Percentiles rank a stretch among this genome's conserved stretches.
These are phyloP conservation scores for Mrakia gelida DNA, from an alignment of 768 basidiomycete species.

Conservation along the genomic window DNA sequence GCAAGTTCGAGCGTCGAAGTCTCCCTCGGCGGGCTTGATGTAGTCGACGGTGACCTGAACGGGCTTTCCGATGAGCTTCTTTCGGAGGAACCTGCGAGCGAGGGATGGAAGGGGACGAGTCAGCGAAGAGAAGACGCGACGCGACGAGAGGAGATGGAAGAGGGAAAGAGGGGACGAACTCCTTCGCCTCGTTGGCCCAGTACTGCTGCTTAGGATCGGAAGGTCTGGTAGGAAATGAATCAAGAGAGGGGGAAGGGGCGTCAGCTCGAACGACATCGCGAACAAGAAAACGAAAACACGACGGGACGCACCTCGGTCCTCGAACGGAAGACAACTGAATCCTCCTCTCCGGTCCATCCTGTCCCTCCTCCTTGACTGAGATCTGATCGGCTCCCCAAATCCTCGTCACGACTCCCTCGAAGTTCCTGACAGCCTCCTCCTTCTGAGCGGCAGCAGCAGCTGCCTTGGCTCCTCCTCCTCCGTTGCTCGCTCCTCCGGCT, in stretches of 20 bases:
- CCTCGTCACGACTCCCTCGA: constrained; percentile 77
- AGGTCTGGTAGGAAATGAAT: constrained; percentile 51
- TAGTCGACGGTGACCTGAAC: constrained; percentile 65
- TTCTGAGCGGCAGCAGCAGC: constrained; percentile 13
- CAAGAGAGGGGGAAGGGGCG: too few relatives aligned
- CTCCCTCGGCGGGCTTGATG: constrained; percentile 78
- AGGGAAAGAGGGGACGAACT: constrained; percentile 47
- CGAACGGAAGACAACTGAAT: constrained; percentile 83
- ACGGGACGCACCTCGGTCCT: constrained; percentile 70
- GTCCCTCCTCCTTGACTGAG: constrained; percentile 63
- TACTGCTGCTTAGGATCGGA: constrained; percentile 80
- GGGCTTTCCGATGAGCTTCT: constrained; percentile 71
- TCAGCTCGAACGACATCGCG: background rate
- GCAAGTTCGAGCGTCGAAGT: constrained; percentile 88
- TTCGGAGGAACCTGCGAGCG: constrained; percentile 57
- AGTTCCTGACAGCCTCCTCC: constrained; percentile 46
- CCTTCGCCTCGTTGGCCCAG: constrained; percentile 86
- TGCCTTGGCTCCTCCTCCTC: constrained; percentile 47
- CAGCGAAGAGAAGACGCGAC: too few relatives aligned
- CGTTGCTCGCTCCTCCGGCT: constrained; percentile 45
- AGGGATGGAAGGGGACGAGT: too few relatives aligned
- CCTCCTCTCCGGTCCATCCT: constrained; percentile 37
- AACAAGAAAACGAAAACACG: constrained; percentile 21
- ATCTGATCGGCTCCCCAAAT: constrained; percentile 92
- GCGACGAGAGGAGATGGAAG: too few relatives aligned